Conservation (phyloP, 768 basidiomycete species). For the button mushroom (Agaricus bisporus) region DNA sequence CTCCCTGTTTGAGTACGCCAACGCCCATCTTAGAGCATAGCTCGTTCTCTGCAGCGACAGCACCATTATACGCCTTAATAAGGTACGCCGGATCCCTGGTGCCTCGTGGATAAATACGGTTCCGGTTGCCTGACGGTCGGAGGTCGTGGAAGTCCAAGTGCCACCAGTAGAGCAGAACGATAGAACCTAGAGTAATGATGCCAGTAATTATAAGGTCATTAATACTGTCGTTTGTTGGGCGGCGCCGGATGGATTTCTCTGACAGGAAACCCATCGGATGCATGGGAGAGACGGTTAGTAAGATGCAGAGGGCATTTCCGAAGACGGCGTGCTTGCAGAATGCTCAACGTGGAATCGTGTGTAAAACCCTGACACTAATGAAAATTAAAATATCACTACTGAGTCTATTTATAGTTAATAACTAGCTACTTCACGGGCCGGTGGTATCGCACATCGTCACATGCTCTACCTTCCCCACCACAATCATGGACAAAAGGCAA, state of each 20-base stretch:
- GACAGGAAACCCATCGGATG: background rate
- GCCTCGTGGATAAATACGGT: background rate
- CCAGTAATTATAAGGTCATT: background rate
- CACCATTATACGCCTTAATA: slow-evolving; percentile 62
- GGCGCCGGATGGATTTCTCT: background rate
- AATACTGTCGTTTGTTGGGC: background rate
- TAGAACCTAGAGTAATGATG: background rate
- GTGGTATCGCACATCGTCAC: background rate
- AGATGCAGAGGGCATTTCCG: too few species aligned
- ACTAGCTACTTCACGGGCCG: too few species aligned
- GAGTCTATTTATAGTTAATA: too few species aligned
- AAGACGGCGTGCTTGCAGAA: too few species aligned
- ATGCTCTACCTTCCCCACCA: background rate
- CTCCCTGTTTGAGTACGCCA: slow-evolving; percentile 67
- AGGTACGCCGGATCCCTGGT: slow-evolving; percentile 38
- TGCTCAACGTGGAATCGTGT: too few species aligned
- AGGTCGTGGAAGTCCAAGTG: background rate
- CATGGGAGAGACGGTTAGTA: too few species aligned
- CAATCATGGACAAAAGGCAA: slow-evolving; percentile 8
- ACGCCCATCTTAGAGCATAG: slow-evolving; percentile 86
- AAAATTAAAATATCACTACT: too few species aligned
- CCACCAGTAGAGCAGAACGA: slow-evolving; percentile 1
- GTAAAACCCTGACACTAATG: too few species aligned
- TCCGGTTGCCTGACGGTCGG: background rate
- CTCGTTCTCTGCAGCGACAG: slow-evolving; percentile 86